Evolutionary conservation across 1,139 yeast species (phyloP).

Genomic region (Yamadazyma taylorii): DNA sequence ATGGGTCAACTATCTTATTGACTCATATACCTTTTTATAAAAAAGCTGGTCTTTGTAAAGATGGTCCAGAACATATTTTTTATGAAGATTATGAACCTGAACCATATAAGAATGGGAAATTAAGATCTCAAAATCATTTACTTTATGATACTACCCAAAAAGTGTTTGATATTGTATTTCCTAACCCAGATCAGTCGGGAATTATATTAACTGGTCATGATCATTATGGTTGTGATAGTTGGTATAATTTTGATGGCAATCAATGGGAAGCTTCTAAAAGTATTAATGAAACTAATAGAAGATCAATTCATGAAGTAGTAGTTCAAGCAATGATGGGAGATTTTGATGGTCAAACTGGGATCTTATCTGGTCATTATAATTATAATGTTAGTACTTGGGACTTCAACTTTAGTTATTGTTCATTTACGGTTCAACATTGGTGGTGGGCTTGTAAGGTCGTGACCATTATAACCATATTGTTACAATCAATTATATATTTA

Average conservation of each 20-base stretch:
- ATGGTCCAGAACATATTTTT: conserved; percentile 68
- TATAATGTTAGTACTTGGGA: conserved; percentile 47
- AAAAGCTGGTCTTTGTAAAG: conserved; percentile 75
- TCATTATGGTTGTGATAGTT: conserved; percentile 86
- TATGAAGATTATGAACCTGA: conserved; percentile 57
- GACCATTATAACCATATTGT: conserved; percentile 44
- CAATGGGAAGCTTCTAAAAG: conserved; percentile 61
- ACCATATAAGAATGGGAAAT: conserved; percentile 65
- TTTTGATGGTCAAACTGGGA: conserved; percentile 84
- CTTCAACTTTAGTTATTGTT: conserved; percentile 72
- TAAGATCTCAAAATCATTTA: conserved; percentile 88
- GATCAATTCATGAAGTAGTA: conserved; percentile 69
- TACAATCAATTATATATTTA: conserved; percentile 30
- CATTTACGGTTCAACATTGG: conserved; percentile 83
- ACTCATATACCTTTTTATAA: conserved; percentile 92
- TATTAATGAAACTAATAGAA: conserved; percentile 21
- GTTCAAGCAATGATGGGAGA: conserved; percentile 97
- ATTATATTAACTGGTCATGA: conserved; percentile 92
- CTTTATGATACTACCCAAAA: conserved; percentile 63
- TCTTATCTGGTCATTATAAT: conserved; percentile 67
- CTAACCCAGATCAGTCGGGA: conserved; percentile 62
- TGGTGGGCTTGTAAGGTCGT: conserved; percentile 89
- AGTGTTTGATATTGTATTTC: conserved; percentile 68
- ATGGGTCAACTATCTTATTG: conserved; percentile 78
- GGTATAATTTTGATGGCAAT: conserved; percentile 45